Conservation (phyloP, 116 monocot genomes). For the Zostera marina region DNA sequence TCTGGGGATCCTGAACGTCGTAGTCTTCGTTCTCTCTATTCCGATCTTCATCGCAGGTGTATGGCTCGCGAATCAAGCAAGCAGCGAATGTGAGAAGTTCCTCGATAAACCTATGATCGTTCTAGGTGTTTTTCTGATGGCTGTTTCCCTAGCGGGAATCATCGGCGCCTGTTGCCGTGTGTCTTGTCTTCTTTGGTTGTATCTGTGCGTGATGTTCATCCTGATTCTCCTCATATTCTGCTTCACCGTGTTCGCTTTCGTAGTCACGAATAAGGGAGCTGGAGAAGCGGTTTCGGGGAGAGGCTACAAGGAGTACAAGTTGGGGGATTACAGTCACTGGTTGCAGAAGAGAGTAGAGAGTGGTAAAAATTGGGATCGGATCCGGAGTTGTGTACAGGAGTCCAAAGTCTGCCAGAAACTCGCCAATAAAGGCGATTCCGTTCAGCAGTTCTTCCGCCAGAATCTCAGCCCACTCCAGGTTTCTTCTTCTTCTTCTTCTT, state of each 20-base stretch:
- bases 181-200: constrained; percentile 58
- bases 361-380: constrained; percentile 52
- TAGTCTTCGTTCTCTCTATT: constrained; percentile 60
- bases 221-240: constrained; percentile 66
- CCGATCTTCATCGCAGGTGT: constrained; percentile 65
- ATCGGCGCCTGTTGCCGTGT: constrained; percentile 70
- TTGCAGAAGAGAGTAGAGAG: constrained; percentile 59
- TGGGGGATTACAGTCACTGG: constrained; percentile 89
- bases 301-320: constrained; percentile 78
- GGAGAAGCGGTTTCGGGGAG: constrained; percentile 58
- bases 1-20: constrained; percentile 53
- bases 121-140: constrained; percentile 52
- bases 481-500: background rate
- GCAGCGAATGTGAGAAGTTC: constrained; percentile 77
- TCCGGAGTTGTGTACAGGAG: constrained; percentile 53
- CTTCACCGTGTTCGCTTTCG: constrained; percentile 84
- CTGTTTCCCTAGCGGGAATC: constrained; percentile 75
- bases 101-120: constrained; percentile 56
- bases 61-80: constrained; percentile 38
- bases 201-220: constrained; percentile 85
- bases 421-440: constrained; percentile 21
- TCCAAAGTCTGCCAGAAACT: constrained; percentile 58
- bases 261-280: constrained; percentile 89
- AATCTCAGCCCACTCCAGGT: constrained; percentile 83
- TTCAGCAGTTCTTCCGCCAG: constrained; percentile 22